phyloP scores from a whole-genome alignment of 495 filamentous ascomycete species.

The Bacidia gigantensis region DNA sequence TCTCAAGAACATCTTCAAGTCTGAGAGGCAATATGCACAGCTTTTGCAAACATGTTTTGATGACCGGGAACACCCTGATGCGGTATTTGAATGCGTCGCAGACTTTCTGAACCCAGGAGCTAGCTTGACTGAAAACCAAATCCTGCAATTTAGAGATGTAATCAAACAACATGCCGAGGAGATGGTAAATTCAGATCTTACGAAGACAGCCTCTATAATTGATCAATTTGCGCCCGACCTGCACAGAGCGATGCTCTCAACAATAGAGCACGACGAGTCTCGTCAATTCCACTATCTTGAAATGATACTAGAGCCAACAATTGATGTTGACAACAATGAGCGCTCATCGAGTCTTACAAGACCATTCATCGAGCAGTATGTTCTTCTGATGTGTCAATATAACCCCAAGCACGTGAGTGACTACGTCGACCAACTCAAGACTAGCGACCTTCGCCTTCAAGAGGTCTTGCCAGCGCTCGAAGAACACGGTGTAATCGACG shows the following conservation, averaged over 20 bases:
- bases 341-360: conserved; percentile 24
- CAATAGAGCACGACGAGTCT: conserved; percentile 46
- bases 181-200: conserved; percentile 55
- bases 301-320: conserved; percentile 58
- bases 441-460: conserved; percentile 67
- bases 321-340: conserved; percentile 27
- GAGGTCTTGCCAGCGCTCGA: conserved; percentile 79
- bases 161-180: conserved; percentile 54
- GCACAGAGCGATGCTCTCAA: conserved; percentile 54
- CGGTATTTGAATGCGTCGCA: conserved; percentile 65
- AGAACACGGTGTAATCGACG: conserved; percentile 77
- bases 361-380: conserved; percentile 66
- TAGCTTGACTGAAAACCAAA: conserved; percentile 59
- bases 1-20: conserved; percentile 72
- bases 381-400: conserved; percentile 79
- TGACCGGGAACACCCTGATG: conserved; percentile 58
- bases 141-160: conserved; percentile 57
- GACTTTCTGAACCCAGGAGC: conserved; percentile 63
- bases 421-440: conserved; percentile 66
- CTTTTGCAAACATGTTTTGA: conserved; percentile 75
- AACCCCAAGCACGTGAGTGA: conserved; percentile 70
- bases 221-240: conserved; percentile 51
- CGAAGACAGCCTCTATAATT: conserved; percentile 54
- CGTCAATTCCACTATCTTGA: conserved; percentile 66
- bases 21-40: conserved; percentile 66